A percentile compares a stretch with the other conserved stretches of the same genome.
phyloP scores from a whole-genome alignment of 495 filamentous ascomycete genomes.

The Extremus antarcticus region DNA sequence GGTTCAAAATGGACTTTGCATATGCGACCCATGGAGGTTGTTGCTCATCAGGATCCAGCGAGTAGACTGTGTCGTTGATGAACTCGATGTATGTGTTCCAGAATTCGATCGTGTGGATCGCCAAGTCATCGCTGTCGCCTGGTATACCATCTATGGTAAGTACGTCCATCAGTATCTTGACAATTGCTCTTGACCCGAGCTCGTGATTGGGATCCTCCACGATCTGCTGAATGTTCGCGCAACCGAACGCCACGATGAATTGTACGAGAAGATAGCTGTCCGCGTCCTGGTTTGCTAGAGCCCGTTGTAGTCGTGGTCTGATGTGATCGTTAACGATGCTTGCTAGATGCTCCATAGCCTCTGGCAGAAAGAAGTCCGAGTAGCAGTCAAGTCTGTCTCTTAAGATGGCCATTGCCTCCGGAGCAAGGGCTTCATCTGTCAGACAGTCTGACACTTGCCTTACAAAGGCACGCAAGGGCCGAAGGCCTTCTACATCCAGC shows the following conservation, averaged over 20 bases:
- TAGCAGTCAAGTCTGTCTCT: conserved; percentile 55
- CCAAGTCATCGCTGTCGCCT: conserved; percentile 66
- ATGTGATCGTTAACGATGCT: conserved; percentile 33
- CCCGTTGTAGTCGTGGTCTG: conserved; percentile 5
- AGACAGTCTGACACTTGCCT: conserved; percentile 47
- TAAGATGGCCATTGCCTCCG: conserved; percentile 51
- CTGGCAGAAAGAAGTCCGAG: conserved; percentile 46
- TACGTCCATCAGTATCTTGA: conserved; percentile 14
- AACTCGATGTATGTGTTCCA: conserved; percentile 65
- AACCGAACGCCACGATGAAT: conserved; percentile 14
- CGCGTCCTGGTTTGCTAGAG: conserved; percentile 2
- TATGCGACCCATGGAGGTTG: conserved; percentile 5
- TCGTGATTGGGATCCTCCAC: conserved; percentile 11
- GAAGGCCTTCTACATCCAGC: conserved; percentile 41
- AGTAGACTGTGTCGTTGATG: conserved; percentile 31
- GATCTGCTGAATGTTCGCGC: conserved; percentile 12
- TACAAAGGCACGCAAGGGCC: conserved; percentile 45
- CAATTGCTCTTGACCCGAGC: conserved; percentile 1
- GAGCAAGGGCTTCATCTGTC: conserved; percentile 41
- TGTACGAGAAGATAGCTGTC: conserved; percentile 4
- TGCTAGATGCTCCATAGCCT: conserved; percentile 45
- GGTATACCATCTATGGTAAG: conserved; percentile 64
- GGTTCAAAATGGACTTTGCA: conserved; percentile 5
- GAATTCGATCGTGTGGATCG: conserved; percentile 68
- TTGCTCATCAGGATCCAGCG: background rate